Base-by-base conservation (phyloP, 139 green algal genomes). In the Picochlorum sp. region DNA sequence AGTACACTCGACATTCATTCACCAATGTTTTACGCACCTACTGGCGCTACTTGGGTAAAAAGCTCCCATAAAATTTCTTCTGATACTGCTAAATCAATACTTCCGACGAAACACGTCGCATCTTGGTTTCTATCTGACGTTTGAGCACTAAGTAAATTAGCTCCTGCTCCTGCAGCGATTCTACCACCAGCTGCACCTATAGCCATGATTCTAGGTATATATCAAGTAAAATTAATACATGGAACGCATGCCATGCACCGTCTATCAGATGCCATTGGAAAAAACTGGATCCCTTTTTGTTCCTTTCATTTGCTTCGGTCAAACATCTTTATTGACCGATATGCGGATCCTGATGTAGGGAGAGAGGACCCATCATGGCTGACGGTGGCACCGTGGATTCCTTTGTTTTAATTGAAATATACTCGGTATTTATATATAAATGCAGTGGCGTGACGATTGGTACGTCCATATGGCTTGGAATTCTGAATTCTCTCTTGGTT, bases 31-130 rank as follows among this genome's bases (percentile, higher is more conserved):
- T 1, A 57, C 88, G 67, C 30, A 94, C 88, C 84, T 11, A 99
- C 87, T 11, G 94, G 92, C 4, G 94, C 93, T 14, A 77, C 86
- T 69, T 99, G 94, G n/a, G 90, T 82, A 64, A 96, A 97, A 4
- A 99, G 79, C 81, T 98, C 93, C 93, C 93, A 99, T 1, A 99
- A 66, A 0, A 98, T 65, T 77, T 97, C 92, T 70, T 99, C 93
- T 7, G 86, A 84, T n/a, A 92, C 79, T 84, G 95, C 81, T 0
- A 78, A 61, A 56, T 98, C 93, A 24, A 98, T 71, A 66, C 96
- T 97, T 30, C 93, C 93, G 21, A 97, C 88, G 65, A 97, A 98
- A 8, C 87, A 71, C 0, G 93, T 98, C 0, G 93, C 93, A 14
- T 98, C 93, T 74, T 97, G 91, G 49, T 92, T 92, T 9, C 86